Conservation (phyloP, 2,329 filamentous ascomycete species). For the Akanthomyces uredinophilus region DNA sequence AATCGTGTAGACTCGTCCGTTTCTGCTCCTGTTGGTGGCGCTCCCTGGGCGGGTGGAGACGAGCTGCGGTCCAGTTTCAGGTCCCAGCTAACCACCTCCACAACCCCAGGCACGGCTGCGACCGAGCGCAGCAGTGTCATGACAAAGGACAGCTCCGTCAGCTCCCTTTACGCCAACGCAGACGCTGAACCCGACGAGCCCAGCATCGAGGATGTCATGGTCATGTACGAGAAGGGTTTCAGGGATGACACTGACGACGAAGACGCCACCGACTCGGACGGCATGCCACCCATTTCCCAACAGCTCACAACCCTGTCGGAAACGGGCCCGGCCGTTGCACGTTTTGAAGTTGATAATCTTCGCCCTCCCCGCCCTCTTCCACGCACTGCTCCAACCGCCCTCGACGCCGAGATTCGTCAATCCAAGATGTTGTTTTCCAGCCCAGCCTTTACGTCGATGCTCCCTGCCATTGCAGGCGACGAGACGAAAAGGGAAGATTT, state of each 20-base stretch:
- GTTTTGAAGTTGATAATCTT: constrained; percentile 16
- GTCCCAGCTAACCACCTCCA: constrained; percentile 51
- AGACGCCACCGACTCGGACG: constrained; percentile 25
- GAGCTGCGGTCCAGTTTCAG: constrained; percentile 52
- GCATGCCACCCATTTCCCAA: constrained; percentile 11
- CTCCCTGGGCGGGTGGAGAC: constrained; percentile 46
- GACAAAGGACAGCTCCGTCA: constrained; percentile 73
- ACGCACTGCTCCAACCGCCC: constrained; percentile 23
- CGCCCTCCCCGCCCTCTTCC: constrained; percentile 16
- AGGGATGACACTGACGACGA: constrained; percentile 38
- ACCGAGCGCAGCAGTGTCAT: constrained; percentile 79
- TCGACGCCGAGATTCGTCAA: constrained; percentile 35
- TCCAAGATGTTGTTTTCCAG: constrained; percentile 37
- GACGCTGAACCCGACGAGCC: constrained; percentile 49
- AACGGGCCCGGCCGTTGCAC: constrained; percentile 3
- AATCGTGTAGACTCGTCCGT: constrained; percentile 32
- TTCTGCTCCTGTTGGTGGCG: constrained; percentile 30
- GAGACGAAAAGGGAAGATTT: constrained; percentile 17
- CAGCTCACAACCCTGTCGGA: constrained; percentile 14
- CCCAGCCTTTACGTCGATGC: constrained; percentile 33
- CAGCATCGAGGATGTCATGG: constrained; percentile 64
- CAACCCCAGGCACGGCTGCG: constrained; percentile 54
- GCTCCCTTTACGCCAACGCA: constrained; percentile 45
- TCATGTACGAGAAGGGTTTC: constrained; percentile 63
- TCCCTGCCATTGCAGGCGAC: constrained; percentile 32